Evolutionary conservation across 768 basidiomycete genomes (phyloP), one percentile per base, ranked within the genome.

Genomic region (Gautieria morchelliformis): DNA sequence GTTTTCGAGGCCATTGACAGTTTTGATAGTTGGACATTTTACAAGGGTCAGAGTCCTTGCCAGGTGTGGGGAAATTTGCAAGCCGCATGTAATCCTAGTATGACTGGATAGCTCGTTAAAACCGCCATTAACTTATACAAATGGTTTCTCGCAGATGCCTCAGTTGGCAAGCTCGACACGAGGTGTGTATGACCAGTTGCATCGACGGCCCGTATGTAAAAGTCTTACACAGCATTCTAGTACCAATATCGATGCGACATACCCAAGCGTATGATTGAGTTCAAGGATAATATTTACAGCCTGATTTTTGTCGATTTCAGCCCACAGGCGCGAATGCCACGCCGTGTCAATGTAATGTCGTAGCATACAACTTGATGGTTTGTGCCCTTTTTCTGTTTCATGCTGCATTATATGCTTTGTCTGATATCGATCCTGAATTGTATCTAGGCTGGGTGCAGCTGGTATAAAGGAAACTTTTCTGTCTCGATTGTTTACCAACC

Each of bases 61-160:
- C 50, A 52, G 33, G 14, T 52, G 10, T 52, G 50, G 50, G 50
- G 27, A 52, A 52, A 52, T 37, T 30, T 52, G 17, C 50, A 52
- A 20, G 50, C 27, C 11, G 24, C 27, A 19, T 52, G 50, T 14
- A 30, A 52, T 17, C 22, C 50, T 12, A 33, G 50, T 52, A 3
- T 37, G 50, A 14, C 20, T 27, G 27, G 27, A 27, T 27, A 27
- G 27, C 27, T 27, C 27, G 5, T 27, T 5, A 27, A 27, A 27
- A 2, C 27, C 27, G 27, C 27, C 27, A 5, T 27, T 27, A 27
- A 27, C 27, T 27, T 27, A 27, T 5, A 27, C 27, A 27, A 5
- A 30, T 30, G 2, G 4, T 52, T 11, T 52, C 15, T 20, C 14
- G 14, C 33, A 52, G 50, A 20, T 37, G 50, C 30, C 10, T 52